Evolutionary conservation across 192 early-diverging fungal genomes (phyloP).

Genomic region (Coemansia sp.): DNA sequence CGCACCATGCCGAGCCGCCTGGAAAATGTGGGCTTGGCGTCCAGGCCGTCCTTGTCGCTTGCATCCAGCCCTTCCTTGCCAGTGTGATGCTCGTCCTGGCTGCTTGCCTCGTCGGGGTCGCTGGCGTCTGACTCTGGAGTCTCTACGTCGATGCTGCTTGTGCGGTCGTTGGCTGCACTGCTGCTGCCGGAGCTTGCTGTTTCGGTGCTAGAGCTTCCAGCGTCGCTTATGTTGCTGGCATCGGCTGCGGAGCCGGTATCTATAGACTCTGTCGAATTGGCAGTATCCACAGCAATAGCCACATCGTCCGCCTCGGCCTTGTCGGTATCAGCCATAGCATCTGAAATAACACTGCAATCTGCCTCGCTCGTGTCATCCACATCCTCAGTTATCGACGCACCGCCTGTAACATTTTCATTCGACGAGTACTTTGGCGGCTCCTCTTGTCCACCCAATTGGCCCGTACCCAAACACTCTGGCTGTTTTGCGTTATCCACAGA

Average conservation of each 20-base stretch:
- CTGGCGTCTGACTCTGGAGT: slow-evolving; percentile 2
- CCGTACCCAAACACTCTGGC: not conserved
- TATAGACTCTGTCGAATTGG: not conserved
- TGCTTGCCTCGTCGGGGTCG: not conserved
- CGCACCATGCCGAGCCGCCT: slow-evolving; percentile 27
- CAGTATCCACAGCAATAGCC: not conserved
- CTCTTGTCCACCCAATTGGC: not conserved
- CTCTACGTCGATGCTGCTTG: not conserved
- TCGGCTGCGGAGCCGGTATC: not conserved
- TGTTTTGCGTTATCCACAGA: slow-evolving; percentile 2
- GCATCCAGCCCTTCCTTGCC: slow-evolving; percentile 12
- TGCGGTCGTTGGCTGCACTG: not conserved
- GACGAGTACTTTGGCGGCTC: slow-evolving; percentile 9
- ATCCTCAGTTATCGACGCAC: not conserved
- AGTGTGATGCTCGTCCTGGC: not conserved
- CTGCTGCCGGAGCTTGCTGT: not conserved
- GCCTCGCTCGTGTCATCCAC: not conserved
- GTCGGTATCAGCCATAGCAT: slow-evolving; percentile 1
- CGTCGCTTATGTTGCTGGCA: not conserved
- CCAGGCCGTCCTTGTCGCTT: slow-evolving; percentile 14
- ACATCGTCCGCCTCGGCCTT: not conserved
- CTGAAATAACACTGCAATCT: slow-evolving; percentile 5
- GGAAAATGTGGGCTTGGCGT: slow-evolving; percentile 13
- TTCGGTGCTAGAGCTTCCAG: not conserved
- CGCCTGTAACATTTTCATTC: not conserved